Evolutionary conservation across 106 monocot genomes (phyloP), one percentile per base, ranked within the genome.

Genomic region (Platanthera zijinensis): DNA sequence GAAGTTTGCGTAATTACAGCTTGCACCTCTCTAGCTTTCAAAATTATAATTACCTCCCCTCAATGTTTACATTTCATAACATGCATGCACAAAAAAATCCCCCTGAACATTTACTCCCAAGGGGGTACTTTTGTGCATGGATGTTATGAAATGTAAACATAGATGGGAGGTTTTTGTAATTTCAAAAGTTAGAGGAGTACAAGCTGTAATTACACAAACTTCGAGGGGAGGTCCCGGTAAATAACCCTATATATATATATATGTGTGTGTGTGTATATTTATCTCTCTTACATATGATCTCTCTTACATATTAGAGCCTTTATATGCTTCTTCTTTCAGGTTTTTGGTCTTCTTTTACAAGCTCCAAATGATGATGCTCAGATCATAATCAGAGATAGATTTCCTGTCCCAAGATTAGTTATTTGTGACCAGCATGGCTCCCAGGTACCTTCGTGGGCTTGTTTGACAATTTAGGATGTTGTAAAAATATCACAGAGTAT

Each of bases 351-450:
- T 57, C 83, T 97, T 22, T 79, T 97, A 73, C 91, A 91, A 89
- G 93, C 91, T 76, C 97, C 97, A 57, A 87, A 90, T 14, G 91
- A 97, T 71, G 97, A 97, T 80, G 91, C 91, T 12, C 77, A 92
- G 66, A 84, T 88, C 25, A 97, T 97, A 32, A 88, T 85, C 50
- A 86, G 59, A 71, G 93, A 92, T n/a, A 85, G 97, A 17, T 97
- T 97, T 66, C 97, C 97, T 18, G 89, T 90, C 32, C 91, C 97
- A 17, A 91, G 97, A 90, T 82, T 97, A 89, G 97, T 97, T 77
- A 79, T 94, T 70, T 97, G 97, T 79, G 97, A 97, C 88, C 97
- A 97, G 79, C 94, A 97, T 85, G 97, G 94, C 51, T 97, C 97
- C 39, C 97, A 97, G 94, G 96, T 97, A 50, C 45, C 22, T n/a